A percentile compares a stretch with the other conserved stretches of the same genome.
Evolutionary conservation across 2,329 filamentous ascomycete species (phyloP).

Genomic region (Mycogone perniciosa): DNA sequence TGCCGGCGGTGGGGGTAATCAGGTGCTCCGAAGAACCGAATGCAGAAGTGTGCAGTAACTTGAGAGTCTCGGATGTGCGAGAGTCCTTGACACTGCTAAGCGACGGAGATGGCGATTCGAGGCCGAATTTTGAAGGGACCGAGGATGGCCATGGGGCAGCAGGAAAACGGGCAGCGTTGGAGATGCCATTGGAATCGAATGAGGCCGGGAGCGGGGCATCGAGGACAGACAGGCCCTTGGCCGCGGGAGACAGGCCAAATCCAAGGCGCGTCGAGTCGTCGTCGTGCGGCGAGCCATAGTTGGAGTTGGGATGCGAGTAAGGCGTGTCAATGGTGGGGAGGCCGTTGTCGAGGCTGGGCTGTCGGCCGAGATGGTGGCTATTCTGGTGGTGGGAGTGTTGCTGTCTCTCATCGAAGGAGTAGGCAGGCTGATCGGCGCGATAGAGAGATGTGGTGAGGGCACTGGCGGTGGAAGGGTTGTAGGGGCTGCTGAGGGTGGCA

Average conservation of each 20-base stretch:
- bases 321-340: conserved; percentile 55
- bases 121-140: conserved; percentile 82
- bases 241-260: conserved; percentile 72
- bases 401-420: conserved; percentile 36
- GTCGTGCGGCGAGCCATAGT: conserved; percentile 79
- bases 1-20: conserved; percentile 39
- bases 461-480: conserved; percentile 56
- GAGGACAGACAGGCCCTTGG: conserved; percentile 73
- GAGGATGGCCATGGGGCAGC: conserved; percentile 82
- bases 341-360: conserved; percentile 48
- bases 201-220: conserved; percentile 90
- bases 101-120: conserved; percentile 78
- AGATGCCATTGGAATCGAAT: conserved; percentile 93
- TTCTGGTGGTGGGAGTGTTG: conserved; percentile 19
- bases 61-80: conserved; percentile 57
- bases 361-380: conserved; percentile 38
- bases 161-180: conserved; percentile 75
- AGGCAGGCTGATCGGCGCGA: conserved; percentile 35
- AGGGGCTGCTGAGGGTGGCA: conserved; percentile 13
- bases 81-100: conserved; percentile 56
- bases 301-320: conserved; percentile 49
- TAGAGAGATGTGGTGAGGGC: conserved; percentile 58
- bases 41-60: conserved; percentile 59
- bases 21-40: conserved; percentile 63
- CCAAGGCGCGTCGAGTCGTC: conserved; percentile 52